Base-by-base conservation (phyloP, 2,329 filamentous ascomycete species). In the Aschersonia sp. region DNA sequence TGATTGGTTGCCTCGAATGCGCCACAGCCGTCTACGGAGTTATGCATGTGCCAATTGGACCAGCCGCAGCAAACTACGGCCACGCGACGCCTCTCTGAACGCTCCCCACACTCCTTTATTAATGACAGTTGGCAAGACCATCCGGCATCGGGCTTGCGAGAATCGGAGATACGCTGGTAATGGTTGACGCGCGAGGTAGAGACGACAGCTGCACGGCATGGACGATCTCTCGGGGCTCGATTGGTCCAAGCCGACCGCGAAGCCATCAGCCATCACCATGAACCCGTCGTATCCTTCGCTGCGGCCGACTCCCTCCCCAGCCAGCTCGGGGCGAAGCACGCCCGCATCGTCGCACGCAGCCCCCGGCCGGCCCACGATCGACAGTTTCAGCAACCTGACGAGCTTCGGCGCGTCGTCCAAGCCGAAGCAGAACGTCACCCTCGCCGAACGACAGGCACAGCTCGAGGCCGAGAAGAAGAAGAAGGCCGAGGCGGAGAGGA, bases 381-480 rank as follows among this genome's bases (percentile, higher is more conserved):
- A 92, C 60, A 88, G 83, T 68, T 92, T 92, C 66, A 85, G 85
- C 58, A 84, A 81, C 57, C 70, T 92, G 46, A 72, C 89, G 51
- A 80, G 74, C 54, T 80, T 84, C 57, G 63, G 62, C 12, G 55
- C 61, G 5, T 43, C 44, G 12, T 67, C 74, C 46, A 82, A 81
- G 61, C 65, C 67, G 47, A 77, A 74, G 31, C 83, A 80, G 62
- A 92, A 84, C 53, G 70, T 96, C 12, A 84, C 79, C 51, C 66
- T 95, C 54, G 78, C 85, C 54, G 86, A 94, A 63, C 82, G 88
- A 57, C 85, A 87, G 63, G 76, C 79, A 52, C 78, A 77, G 51
- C 64, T 84, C 40, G 74, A 80, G 53, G 75, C 72, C 4, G 78
- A 83, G 63, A 86, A 79, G 65, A 71, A 75, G 35, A 78, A 71